phyloP scores from a whole-genome alignment of 2,329 filamentous ascomycete genomes.

The Calonectria pseudoturangicola region DNA sequence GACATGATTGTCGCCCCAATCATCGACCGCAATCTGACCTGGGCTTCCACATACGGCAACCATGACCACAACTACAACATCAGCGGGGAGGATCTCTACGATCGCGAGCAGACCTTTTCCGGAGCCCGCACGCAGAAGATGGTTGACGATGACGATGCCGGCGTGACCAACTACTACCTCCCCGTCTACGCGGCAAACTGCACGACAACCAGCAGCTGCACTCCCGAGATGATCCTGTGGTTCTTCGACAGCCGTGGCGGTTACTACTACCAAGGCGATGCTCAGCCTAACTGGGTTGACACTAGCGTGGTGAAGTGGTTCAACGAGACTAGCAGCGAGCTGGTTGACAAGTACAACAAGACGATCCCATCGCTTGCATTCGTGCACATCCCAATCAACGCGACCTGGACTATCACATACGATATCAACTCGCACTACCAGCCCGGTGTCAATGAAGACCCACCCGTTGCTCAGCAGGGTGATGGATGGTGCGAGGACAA shows the following conservation, averaged over 20 bases:
- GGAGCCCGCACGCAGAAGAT: constrained; percentile 64
- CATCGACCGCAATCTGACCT: constrained; percentile 71
- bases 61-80: constrained; percentile 79
- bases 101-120: constrained; percentile 62
- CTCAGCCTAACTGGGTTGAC: constrained; percentile 66
- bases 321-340: constrained; percentile 52
- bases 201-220: constrained; percentile 53
- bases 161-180: constrained; percentile 69
- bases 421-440: constrained; percentile 62
- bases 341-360: constrained; percentile 55
- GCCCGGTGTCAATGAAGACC: constrained; percentile 68
- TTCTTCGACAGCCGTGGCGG: constrained; percentile 83
- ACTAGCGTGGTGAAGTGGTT: constrained; percentile 68
- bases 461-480: constrained; percentile 63
- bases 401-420: constrained; percentile 61
- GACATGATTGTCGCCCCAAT: constrained; percentile 77
- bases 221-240: constrained; percentile 75
- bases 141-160: constrained; percentile 60
- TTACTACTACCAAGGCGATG: constrained; percentile 65
- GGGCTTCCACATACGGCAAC: constrained; percentile 83
- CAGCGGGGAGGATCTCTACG: constrained; percentile 65
- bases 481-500: constrained; percentile 67
- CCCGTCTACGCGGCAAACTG: constrained; percentile 65
- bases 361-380: constrained; percentile 68
- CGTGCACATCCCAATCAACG: constrained; percentile 69